phyloP scores from a whole-genome alignment of 139 green algal genomes.

The Pycnococcus provasolii region DNA sequence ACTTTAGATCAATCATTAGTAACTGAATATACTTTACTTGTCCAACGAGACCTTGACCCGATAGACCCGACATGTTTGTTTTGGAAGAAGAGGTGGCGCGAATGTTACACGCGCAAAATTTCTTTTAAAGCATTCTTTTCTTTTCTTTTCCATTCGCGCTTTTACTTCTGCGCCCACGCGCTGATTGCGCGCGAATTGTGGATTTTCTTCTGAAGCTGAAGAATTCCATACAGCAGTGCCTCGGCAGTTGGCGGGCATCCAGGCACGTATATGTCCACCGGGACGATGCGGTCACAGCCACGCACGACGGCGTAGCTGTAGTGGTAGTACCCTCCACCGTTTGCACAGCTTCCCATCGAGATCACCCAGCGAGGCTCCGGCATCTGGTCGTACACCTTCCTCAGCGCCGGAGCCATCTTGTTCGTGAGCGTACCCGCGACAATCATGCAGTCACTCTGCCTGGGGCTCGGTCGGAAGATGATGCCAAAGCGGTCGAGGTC shows the following conservation, averaged over 20 bases:
- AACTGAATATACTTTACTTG: too few species aligned
- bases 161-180: slow-evolving; percentile 20
- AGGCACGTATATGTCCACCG: slow-evolving; percentile 92
- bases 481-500: slow-evolving; percentile 87
- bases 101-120: too few species aligned
- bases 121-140: too few species aligned
- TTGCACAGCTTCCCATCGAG: slow-evolving; percentile 91
- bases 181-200: slow-evolving; percentile 13
- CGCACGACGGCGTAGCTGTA: slow-evolving; percentile 91
- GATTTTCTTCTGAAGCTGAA: slow-evolving; percentile 82
- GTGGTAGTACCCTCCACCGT: slow-evolving; percentile 96
- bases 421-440: slow-evolving; percentile 93
- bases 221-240: slow-evolving; percentile 83
- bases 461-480: slow-evolving; percentile 84
- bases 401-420: slow-evolving; percentile 92
- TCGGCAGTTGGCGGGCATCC: slow-evolving; percentile 92
- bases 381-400: slow-evolving; percentile 82
- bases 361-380: slow-evolving; percentile 92
- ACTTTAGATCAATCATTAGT: too few species aligned
- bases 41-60: too few species aligned
- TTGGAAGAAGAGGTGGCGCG: too few species aligned
- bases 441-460: slow-evolving; percentile 93
- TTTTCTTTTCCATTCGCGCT: background rate
- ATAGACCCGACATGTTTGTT: too few species aligned
- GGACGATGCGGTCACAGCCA: slow-evolving; percentile 89